Evolutionary conservation across 2,329 filamentous ascomycete species (phyloP), one percentile per base, ranked within the genome.

Genomic region (Fusarium sp.): DNA sequence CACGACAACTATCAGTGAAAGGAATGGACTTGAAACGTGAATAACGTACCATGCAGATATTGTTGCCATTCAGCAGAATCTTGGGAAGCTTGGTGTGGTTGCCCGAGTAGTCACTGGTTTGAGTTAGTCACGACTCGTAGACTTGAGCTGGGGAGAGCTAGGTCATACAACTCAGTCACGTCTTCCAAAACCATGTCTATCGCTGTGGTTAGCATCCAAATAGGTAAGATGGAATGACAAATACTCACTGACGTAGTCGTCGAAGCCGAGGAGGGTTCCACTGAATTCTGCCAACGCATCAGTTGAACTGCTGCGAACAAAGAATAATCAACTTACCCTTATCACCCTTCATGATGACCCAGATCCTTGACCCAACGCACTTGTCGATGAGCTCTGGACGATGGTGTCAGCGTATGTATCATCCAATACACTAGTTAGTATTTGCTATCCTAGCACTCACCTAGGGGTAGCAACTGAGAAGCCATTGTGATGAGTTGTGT

Each of bases 271-370:
- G 23, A 99, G 84, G 8, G 92, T 97, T 50, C 95, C 95, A 68
- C 91, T 92, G 80, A 99, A 99, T 78, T 99, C 95, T 98, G 74
- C 27, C 29, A 38, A 27, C 43, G 53, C 63, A 47, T 66, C 49
- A 70, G 63, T 44, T 29, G 37, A 48, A 31, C 19, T 29, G 39
- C 37, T 14, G 43, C 27, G 9, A 32, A 49, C 11, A 47, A 38
- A 25, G 29, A 47, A 37, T 5, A 36, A 45, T 47, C 31, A 46
- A 13, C 61, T 33, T 25, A 96, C 95, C 95, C 82, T 97, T 98
- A 75, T 98, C 95, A 67, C 93, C 92, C 80, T 99, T 99, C 95
- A 99, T 99, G 71, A 99, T 88, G 63, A 99, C 93, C 93, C 94
- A 97, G 77, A 99, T 98, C 71, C 90, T 90, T 50, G 93, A 98